Conservation (phyloP, 371 early-diverging fungal species). For the Entomophthora muscae region DNA sequence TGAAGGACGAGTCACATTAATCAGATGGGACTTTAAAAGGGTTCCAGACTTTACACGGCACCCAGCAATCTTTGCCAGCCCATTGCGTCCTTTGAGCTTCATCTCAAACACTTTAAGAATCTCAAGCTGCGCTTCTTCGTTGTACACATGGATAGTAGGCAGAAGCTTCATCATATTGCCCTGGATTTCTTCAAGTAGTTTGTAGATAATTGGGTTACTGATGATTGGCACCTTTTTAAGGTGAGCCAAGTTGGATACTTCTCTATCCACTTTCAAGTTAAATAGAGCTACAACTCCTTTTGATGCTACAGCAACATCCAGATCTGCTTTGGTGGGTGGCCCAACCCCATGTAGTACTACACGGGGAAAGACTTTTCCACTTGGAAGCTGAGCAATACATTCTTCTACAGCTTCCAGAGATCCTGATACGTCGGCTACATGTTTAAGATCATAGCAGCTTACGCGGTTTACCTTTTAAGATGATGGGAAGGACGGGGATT, state of each 20-base stretch:
- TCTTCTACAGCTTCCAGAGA: constrained; percentile 80
- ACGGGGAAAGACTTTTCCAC: constrained; percentile 50
- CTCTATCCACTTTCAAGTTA: constrained; percentile 67
- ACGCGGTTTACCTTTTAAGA: constrained; percentile 16
- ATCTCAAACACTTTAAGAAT: constrained; percentile 66
- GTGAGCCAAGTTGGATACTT: constrained; percentile 39
- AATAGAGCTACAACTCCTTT: constrained; percentile 60
- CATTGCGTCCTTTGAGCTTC: constrained; percentile 38
- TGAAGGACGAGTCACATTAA: constrained; percentile 40
- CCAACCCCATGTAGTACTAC: constrained; percentile 74
- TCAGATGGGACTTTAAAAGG: constrained; percentile 31
- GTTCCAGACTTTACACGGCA: constrained; percentile 67
- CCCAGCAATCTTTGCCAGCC: constrained; percentile 49
- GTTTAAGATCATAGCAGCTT: constrained; percentile 17
- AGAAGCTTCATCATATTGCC: constrained; percentile 50
- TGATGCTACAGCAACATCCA: constrained; percentile 46
- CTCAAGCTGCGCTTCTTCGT: constrained; percentile 76
- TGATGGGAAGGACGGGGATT: constrained; percentile 7
- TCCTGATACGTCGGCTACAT: constrained; percentile 80
- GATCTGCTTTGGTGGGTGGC: constrained; percentile 57
- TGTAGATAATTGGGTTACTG: constrained; percentile 70
- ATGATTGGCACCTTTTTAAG: constrained; percentile 40
- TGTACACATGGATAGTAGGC: constrained; percentile 52
- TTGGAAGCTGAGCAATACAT: constrained; percentile 54
- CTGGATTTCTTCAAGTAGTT: constrained; percentile 74